phyloP scores from a whole-genome alignment of 2,329 filamentous ascomycete genomes.

The Arthrobotrys iridis region DNA sequence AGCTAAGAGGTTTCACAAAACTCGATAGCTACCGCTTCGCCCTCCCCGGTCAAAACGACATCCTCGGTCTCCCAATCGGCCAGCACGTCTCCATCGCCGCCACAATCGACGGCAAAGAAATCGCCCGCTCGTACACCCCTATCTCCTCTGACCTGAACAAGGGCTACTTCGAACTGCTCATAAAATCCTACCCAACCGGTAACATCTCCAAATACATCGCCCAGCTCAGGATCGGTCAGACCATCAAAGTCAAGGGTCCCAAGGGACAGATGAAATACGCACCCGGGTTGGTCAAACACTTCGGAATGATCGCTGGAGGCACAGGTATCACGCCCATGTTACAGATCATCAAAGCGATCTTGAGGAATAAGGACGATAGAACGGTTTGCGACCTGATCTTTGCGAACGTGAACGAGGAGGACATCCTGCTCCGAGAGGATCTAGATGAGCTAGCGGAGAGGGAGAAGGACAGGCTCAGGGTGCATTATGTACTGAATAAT shows the following conservation, averaged over 20 bases:
- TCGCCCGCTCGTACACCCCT: slow-evolving; percentile 90
- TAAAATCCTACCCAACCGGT: slow-evolving; percentile 97
- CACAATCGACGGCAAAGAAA: slow-evolving; percentile 82
- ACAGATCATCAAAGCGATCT: slow-evolving; percentile 90
- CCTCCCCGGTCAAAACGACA: slow-evolving; percentile 78
- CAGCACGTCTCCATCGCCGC: slow-evolving; percentile 98
- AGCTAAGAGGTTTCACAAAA: slow-evolving; percentile 54
- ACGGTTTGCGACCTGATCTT: slow-evolving; percentile 96
- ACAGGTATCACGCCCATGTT: slow-evolving; percentile 99
- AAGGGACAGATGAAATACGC: slow-evolving; percentile 98
- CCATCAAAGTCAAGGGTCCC: slow-evolving; percentile 89
- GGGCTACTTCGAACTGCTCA: slow-evolving; percentile 93
- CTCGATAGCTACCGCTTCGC: slow-evolving; percentile 84
- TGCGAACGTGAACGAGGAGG: slow-evolving; percentile 91
- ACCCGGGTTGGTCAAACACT: slow-evolving; percentile 94
- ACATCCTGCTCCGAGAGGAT: slow-evolving; percentile 93
- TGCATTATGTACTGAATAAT: slow-evolving; percentile 97
- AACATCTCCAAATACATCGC: slow-evolving; percentile 97
- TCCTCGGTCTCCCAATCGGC: slow-evolving; percentile 95
- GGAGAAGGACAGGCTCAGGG: slow-evolving; percentile 77
- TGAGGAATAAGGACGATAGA: slow-evolving; percentile 81
- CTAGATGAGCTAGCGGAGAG: slow-evolving; percentile 80
- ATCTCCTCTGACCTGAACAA: slow-evolving; percentile 83
- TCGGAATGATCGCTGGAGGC: slow-evolving; percentile 97
- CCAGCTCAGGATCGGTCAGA: slow-evolving; percentile 81